These are phyloP conservation scores for Geranium rotundifolium DNA, from an alignment of 345 rosid species.

Conservation along the genomic window DNA sequence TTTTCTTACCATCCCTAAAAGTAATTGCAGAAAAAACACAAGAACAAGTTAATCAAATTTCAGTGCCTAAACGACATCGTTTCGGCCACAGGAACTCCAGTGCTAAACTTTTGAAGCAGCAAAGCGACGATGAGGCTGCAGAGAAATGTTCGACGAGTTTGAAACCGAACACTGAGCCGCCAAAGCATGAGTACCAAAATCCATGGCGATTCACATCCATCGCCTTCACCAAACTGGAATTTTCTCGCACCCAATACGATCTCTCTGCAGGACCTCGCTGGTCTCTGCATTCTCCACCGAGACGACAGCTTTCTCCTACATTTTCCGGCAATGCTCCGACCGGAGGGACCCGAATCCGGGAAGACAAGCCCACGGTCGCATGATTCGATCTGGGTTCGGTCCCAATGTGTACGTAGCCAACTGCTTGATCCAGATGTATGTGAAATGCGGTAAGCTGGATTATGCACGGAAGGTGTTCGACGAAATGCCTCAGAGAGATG, in stretches of 20 bases:
- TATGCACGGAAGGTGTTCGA: slow-evolving; percentile 57
- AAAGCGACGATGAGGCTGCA: neutral
- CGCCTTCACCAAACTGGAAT: slow-evolving; percentile 7
- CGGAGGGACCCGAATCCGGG: slow-evolving; percentile 34
- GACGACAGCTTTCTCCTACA: slow-evolving; percentile 36
- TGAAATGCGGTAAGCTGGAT: slow-evolving; percentile 31
- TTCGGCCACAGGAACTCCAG: too few species aligned
- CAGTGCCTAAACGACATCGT: too few species aligned
- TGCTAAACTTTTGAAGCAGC: too few species aligned
- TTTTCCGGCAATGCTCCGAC: slow-evolving; percentile 58
- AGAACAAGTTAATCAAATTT: too few species aligned
- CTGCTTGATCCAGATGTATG: slow-evolving; percentile 57
- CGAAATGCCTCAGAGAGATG: slow-evolving; percentile 48
- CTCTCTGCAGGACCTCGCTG: slow-evolving; percentile 5
- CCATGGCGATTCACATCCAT: slow-evolving; percentile 23
- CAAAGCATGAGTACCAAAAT: slow-evolving; percentile 27
- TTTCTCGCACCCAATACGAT: slow-evolving; percentile 3
- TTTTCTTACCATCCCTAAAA: too few species aligned
- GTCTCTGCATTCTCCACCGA: slow-evolving; percentile 22
- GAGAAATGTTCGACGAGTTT: neutral
- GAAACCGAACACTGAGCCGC: slow-evolving; percentile 8
- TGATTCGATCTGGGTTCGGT: slow-evolving; percentile 58
- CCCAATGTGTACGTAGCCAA: slow-evolving; percentile 62
- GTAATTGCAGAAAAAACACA: too few species aligned
- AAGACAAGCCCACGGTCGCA: slow-evolving; percentile 68